A percentile compares a stretch with the other conserved stretches of the same genome.
These are phyloP conservation scores for Psidium guajava DNA, from an alignment of 345 rosid species.

Conservation along the genomic window DNA sequence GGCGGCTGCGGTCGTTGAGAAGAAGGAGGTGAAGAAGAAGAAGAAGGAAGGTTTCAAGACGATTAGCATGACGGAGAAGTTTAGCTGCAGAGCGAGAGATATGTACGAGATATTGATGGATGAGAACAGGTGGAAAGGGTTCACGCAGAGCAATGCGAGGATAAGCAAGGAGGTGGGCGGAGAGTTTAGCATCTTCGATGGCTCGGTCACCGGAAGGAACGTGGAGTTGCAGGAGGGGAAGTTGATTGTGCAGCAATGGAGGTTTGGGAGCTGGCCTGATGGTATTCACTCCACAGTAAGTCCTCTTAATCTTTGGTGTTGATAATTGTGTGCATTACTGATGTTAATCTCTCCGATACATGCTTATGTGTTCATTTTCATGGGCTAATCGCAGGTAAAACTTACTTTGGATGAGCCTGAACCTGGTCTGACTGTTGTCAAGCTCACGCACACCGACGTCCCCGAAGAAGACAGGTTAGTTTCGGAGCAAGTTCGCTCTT, in stretches of 20 bases:
- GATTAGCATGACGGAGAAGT: slow-evolving; percentile 71
- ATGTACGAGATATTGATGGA: slow-evolving; percentile 95
- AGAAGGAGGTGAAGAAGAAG: slow-evolving; percentile 24
- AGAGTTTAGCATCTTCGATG: slow-evolving; percentile 72
- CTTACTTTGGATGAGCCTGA: slow-evolving; percentile 66
- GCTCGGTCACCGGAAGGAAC: slow-evolving; percentile 71
- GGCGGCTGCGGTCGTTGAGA: neutral
- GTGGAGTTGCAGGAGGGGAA: slow-evolving; percentile 83
- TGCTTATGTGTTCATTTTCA: neutral
- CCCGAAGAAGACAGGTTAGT: slow-evolving; percentile 92
- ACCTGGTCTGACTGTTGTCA: slow-evolving; percentile 68
- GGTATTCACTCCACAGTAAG: slow-evolving; percentile 74
- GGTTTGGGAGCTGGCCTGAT: slow-evolving; percentile 98
- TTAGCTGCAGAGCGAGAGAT: slow-evolving; percentile 70
- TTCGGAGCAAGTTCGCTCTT: neutral
- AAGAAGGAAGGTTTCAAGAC: slow-evolving; percentile 57
- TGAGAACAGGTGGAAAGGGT: slow-evolving; percentile 94
- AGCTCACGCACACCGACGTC: slow-evolving; percentile 65
- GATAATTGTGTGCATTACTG: neutral
- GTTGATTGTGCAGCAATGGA: slow-evolving; percentile 86
- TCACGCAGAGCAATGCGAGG: slow-evolving; percentile 84
- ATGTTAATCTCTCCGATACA: neutral
- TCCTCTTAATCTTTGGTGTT: neutral
- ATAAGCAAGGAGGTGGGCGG: slow-evolving; percentile 87
- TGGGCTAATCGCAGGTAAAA: slow-evolving; percentile 45